Evolutionary conservation across 139 green algal genomes (phyloP).

Genomic region (Bryopsis sp.): DNA sequence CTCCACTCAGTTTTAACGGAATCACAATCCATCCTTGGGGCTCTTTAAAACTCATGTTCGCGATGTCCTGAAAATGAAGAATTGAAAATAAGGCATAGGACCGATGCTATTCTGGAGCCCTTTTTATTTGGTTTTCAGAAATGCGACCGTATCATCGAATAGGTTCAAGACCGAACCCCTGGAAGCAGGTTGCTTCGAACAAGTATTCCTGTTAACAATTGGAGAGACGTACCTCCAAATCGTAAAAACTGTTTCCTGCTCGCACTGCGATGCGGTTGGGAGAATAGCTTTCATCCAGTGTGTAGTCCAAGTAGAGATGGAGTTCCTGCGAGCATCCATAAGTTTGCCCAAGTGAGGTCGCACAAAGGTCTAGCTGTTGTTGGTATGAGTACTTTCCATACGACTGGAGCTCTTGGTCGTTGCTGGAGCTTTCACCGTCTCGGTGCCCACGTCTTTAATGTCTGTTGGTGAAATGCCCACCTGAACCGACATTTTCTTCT

Average conservation of each 20-base stretch:
- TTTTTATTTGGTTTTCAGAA: too few relatives aligned
- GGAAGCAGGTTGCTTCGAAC: neutral
- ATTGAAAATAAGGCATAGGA: too few relatives aligned
- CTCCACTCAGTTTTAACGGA: slow-evolving; percentile 28
- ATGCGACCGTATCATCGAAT: neutral
- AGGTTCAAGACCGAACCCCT: too few relatives aligned
- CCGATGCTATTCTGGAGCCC: too few relatives aligned
- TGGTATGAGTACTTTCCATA: neutral
- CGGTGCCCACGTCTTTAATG: neutral
- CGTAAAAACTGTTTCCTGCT: slow-evolving; percentile 62
- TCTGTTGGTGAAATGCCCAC: slow-evolving; percentile 18
- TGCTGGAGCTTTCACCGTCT: neutral
- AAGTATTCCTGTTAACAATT: neutral
- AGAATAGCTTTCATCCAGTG: slow-evolving; percentile 94
- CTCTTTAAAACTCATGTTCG: slow-evolving; percentile 69
- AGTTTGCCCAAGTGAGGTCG: neutral
- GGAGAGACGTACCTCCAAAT: slow-evolving; percentile 31
- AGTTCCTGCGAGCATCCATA: slow-evolving; percentile 48
- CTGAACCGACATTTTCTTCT: slow-evolving; percentile 56
- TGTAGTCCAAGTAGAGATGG: slow-evolving; percentile 83
- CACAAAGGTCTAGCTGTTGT: neutral
- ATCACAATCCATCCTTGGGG: slow-evolving; percentile 78
- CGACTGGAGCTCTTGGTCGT: neutral
- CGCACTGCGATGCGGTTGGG: slow-evolving; percentile 74
- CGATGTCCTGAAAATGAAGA: slow-evolving; percentile 63